Evolutionary conservation across 148 eudicot species (phyloP), one percentile per base, ranked within the genome.

Genomic region (Vaccinium myrtillus): DNA sequence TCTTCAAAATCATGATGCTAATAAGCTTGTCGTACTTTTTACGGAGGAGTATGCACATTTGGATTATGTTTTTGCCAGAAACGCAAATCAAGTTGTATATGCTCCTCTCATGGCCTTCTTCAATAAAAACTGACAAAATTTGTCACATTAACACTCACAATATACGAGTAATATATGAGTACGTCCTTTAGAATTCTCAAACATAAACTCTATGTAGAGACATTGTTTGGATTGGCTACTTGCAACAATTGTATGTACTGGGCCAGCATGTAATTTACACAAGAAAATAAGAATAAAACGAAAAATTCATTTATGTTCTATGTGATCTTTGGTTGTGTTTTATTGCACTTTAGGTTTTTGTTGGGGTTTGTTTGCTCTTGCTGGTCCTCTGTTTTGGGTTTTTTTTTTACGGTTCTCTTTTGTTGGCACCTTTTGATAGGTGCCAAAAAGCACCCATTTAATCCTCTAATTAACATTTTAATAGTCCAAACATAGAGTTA

Each of bases 11-110:
- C 91, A 87, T 48, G 88, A 90, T 0, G n/a, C 75, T 9, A 84
- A 86, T 63, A 87, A 87, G 78, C 85, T 90, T 18, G 88, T 82
- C 0, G 67, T 79, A 18, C 84, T 50, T 21, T 87, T 51, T 65
- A 71, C 1, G 7, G 84, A 79, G 30, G 73, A 86, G n/a, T 90
- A 90, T 77, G 91, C 90, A 43, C 91, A 90, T 81, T 74, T 83
- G 12, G 91, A 90, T 69, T 90, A 86, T 50, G 84, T 77, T 51
- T 56, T 61, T 30, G 90, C 70, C 9, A 59, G 43, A 16, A 90
- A 87, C 87, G 91, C 91, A 50, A 87, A 86, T 49, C 84, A 90
- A 79, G 80, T 81, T 82, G 91, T 90, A 56, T 90, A 87, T 81
- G 56, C 86, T 65, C 86, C 88, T 74, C 83, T 90, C 65, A 87